These are phyloP conservation scores for Leptographium galeiforme DNA, from an alignment of 2,329 filamentous ascomycete species.

Conservation along the genomic window DNA sequence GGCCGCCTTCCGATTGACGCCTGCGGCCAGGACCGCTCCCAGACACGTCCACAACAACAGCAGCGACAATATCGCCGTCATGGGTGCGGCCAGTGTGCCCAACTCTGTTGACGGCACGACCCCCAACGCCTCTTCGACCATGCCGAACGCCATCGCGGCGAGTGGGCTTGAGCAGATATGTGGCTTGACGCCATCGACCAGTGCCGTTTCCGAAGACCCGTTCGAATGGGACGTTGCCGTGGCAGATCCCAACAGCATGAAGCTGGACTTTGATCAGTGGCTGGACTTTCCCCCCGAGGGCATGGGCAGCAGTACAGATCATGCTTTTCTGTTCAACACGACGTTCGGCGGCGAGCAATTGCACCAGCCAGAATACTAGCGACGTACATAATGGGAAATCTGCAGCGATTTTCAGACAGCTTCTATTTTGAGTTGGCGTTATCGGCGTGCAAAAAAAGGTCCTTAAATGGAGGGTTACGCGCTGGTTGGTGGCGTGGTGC, in stretches of 20 bases:
- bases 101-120: slow-evolving; percentile 10
- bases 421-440: not conserved
- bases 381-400: not conserved
- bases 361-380: slow-evolving; percentile 6
- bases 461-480: not conserved
- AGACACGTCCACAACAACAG: not conserved
- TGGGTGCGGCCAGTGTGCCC: slow-evolving; percentile 12
- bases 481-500: too few relatives aligned
- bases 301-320: slow-evolving; percentile 13
- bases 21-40: not conserved
- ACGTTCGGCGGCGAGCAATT: slow-evolving; percentile 10
- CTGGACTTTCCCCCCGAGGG: slow-evolving; percentile 42
- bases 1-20: not conserved
- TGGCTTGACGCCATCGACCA: slow-evolving; percentile 31
- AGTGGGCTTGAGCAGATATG: slow-evolving; percentile 16
- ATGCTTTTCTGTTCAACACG: slow-evolving; percentile 16
- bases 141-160: slow-evolving; percentile 19
- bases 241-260: slow-evolving; percentile 22
- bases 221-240: slow-evolving; percentile 42
- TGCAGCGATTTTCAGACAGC: not conserved
- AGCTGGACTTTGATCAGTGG: slow-evolving; percentile 46
- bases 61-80: slow-evolving; percentile 13
- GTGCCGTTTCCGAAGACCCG: slow-evolving; percentile 26
- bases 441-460: not conserved
- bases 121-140: slow-evolving; percentile 16